Base-by-base conservation (phyloP, 805 yeast genomes). In the Barnettozyma sucrosica region DNA sequence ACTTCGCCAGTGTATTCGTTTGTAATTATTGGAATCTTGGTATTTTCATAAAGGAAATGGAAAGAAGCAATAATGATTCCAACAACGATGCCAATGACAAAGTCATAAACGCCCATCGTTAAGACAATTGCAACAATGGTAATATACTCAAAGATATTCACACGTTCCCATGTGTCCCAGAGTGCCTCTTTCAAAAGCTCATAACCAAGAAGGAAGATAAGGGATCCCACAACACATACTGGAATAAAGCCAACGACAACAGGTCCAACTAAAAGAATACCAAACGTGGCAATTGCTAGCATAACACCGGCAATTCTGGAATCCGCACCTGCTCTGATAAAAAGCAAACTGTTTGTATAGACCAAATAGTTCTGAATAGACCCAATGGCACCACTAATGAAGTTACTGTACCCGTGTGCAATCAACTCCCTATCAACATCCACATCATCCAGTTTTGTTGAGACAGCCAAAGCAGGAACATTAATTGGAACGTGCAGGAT, bases 401-500 rank as follows among this genome's bases (percentile, higher is more conserved):
- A 81, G 62, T 93, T 93, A 5, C 97, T 87, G 51, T 84, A 76
- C 3, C 99, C 99, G 66, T 93, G 99, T 0, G 97, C 97, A 28
- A 92, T 83, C 49, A 93, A 75, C 66, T 93, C 99, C 49, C 90
- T 75, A 65, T 93, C 96, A 36, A 93, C 96, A 62, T 90, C 95
- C 55, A 86, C 79, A 41, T 74, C 68, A 64, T 86, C 93, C 76
- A 86, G 83, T 3, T 88, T 87, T 1, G 88, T 77, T 6, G 96
- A 85, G 16, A 90, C 93, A 0, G 98, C 97, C 41, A 93, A 72
- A 0, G 99, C 98, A 1, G 99, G 99, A 13, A 93, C 97, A 63
- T 93, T 93, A 51, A 93, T 93, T 4, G 99, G 99, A 10, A 93
- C 99, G 59, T 93, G 99, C 47, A 93, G 69, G 36, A 93, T 85